phyloP scores from a whole-genome alignment of 345 rosid genomes.

The Heritiera fomes region DNA sequence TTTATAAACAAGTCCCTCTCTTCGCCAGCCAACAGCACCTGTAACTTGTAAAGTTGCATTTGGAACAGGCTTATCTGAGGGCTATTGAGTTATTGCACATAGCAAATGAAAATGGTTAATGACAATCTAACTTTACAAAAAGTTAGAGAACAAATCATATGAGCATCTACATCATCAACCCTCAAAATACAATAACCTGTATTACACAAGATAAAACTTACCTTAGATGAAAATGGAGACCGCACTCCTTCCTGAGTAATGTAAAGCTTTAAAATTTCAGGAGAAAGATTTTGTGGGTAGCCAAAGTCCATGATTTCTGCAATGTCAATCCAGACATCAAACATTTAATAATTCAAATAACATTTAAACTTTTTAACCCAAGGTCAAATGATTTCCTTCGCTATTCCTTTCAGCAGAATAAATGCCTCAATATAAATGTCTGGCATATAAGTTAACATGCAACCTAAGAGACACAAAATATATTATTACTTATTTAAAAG shows the following conservation, averaged over 20 bases:
- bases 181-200: neutral
- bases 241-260: slow-evolving; percentile 98
- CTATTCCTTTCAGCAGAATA: neutral
- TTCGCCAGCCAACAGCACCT: slow-evolving; percentile 99
- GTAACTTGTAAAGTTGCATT: slow-evolving; percentile 99
- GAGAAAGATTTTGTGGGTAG: slow-evolving; percentile 95
- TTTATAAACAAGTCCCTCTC: slow-evolving; percentile 95
- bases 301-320: slow-evolving; percentile 99
- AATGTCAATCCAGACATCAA: slow-evolving; percentile 17
- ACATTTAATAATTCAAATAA: neutral
- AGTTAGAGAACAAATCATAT: slow-evolving; percentile 8
- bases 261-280: slow-evolving; percentile 96
- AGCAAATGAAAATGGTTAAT: slow-evolving; percentile 14
- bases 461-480: neutral
- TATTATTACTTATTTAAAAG: neutral
- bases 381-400: neutral
- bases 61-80: slow-evolving; percentile 87
- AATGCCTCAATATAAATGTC: neutral
- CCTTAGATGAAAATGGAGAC: slow-evolving; percentile 98
- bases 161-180: slow-evolving; percentile 24
- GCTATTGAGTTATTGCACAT: slow-evolving; percentile 40
- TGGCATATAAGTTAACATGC: neutral
- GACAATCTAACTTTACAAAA: slow-evolving; percentile 6
- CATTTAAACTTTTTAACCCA: neutral
- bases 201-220: slow-evolving; percentile 30